phyloP scores from a whole-genome alignment of 2,329 filamentous ascomycete genomes.

The Pezicula neosporulosa region DNA sequence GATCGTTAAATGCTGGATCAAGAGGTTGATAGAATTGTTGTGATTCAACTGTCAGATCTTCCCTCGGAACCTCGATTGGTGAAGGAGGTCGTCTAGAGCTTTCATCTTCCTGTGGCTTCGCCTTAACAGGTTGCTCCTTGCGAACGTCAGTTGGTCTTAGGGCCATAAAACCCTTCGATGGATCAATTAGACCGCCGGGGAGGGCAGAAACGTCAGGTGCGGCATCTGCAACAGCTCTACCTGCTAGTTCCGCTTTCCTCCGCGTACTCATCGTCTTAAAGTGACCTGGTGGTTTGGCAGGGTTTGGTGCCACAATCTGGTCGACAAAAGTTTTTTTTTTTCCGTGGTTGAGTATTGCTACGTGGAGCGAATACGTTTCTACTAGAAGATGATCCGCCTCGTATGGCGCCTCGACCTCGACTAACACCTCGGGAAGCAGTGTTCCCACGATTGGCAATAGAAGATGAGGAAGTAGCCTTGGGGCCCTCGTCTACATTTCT shows the following conservation, averaged over 20 bases:
- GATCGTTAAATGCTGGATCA: neutral
- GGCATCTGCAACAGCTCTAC: constrained; percentile 40
- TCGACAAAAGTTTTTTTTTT: neutral
- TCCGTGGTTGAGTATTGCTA: neutral
- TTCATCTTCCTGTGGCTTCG: neutral
- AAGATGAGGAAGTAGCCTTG: constrained; percentile 5
- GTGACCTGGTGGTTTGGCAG: constrained; percentile 35
- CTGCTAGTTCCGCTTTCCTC: constrained; percentile 39
- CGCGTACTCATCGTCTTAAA: constrained; percentile 35
- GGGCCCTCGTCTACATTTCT: neutral
- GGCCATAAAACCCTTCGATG: constrained; percentile 12
- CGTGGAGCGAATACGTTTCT: constrained; percentile 20
- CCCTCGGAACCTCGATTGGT: no score
- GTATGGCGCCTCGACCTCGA: constrained; percentile 13
- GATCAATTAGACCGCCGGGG: constrained; percentile 17
- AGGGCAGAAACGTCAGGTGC: constrained; percentile 33
- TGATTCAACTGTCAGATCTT: no score
- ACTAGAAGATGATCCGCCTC: constrained; percentile 12
- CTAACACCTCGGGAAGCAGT: constrained; percentile 3
- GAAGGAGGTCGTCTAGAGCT: no score
- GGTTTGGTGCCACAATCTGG: constrained; percentile 30
- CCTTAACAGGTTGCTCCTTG: constrained; percentile 1
- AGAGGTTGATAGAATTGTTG: neutral
- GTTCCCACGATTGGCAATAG: constrained; percentile 6
- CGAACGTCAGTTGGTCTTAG: constrained; percentile 12